Evolutionary conservation across 805 yeast genomes (phyloP), one percentile per base, ranked within the genome.

Genomic region (Candida manassasensis): DNA sequence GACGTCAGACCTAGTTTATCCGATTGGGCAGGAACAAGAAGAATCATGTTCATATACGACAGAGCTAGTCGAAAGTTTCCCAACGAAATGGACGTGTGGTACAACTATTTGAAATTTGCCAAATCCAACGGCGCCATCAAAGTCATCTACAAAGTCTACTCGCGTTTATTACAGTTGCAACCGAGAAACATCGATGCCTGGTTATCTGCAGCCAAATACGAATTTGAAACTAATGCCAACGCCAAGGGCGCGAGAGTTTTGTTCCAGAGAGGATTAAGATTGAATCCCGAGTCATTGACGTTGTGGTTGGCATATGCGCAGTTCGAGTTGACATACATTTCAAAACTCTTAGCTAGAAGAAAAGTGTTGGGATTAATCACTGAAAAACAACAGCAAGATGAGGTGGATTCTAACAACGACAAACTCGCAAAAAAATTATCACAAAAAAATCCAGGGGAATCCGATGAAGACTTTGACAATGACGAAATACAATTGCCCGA

Each of bases 151-250:
- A 79, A 78, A 44, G 79, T 86, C 6, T 86, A 88, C 57, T 80
- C 89, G 4, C 75, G 77, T 39, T 67, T 90, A 46, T 68, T 93
- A 48, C 86, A 81, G 58, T 63, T 88, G 43, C 97, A 93, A 55
- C 97, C 98, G n/a, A 74, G 84, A 28, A 84, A 89, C 52, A 75
- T 87, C 2, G 84, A 81, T 48, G 84, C 90, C 12, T 93, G 98
- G 98, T 76, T 93, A 28, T 76, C 86, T 50, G 97, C 96, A 16
- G 96, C 97, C 19, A 85, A 85, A 53, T 87, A 86, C 60, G 97
- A 93, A 61, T 81, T 85, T 50, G 96, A 90, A 48, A 75, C 75
- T 19, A 87, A 93, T 58, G 84, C 90, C 27, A 84, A 88, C 48
- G 85, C 95, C 29, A 79, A 82, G 52, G 89, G 95, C 30, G 89